These are phyloP conservation scores for Colletotrichum cereale DNA, from an alignment of 2,329 filamentous ascomycete species.

Conservation along the genomic window DNA sequence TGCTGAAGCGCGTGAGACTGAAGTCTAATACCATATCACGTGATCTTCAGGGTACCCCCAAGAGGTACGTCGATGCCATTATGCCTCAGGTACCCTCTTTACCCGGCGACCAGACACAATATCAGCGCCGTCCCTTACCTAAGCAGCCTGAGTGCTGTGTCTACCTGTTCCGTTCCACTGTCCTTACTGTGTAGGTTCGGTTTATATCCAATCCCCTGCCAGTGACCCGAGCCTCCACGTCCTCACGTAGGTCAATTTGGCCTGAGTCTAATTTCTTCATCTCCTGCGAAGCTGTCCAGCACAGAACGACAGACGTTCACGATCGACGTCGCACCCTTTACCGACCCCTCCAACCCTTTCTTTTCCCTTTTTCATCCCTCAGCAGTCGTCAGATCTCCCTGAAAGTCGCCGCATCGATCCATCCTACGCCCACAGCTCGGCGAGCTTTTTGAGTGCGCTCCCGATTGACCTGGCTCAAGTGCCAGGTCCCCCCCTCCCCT, in stretches of 20 bases:
- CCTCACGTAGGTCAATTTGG: slow-evolving; percentile 33
- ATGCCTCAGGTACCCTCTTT: not conserved
- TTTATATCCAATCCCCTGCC: slow-evolving; percentile 26
- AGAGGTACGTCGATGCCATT: not conserved
- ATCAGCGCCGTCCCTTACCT: not conserved
- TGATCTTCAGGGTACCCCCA: not conserved
- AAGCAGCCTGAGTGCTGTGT: not conserved
- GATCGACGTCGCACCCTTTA: slow-evolving; percentile 20
- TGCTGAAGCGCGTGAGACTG: not conserved
- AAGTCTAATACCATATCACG: not conserved
- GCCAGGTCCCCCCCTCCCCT: slow-evolving; percentile 36
- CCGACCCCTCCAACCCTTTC: not conserved
- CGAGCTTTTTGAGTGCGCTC: slow-evolving; percentile 23
- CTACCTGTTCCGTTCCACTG: slow-evolving; percentile 1
- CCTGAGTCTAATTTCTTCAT: slow-evolving; percentile 32
- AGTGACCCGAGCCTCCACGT: slow-evolving; percentile 35
- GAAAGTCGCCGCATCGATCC: slow-evolving; percentile 4
- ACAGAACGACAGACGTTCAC: slow-evolving; percentile 11
- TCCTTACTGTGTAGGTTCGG: slow-evolving; percentile 4
- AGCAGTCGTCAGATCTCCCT: not conserved
- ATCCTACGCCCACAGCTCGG: slow-evolving; percentile 10
- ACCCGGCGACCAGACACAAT: not conserved
- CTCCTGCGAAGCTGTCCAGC: slow-evolving; percentile 17
- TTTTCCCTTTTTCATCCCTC: not conserved
- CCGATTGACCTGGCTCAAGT: slow-evolving; percentile 31